Evolutionary conservation across 2,329 filamentous ascomycete species (phyloP), one percentile per base, ranked within the genome.

Genomic region (Fusarium clavum): DNA sequence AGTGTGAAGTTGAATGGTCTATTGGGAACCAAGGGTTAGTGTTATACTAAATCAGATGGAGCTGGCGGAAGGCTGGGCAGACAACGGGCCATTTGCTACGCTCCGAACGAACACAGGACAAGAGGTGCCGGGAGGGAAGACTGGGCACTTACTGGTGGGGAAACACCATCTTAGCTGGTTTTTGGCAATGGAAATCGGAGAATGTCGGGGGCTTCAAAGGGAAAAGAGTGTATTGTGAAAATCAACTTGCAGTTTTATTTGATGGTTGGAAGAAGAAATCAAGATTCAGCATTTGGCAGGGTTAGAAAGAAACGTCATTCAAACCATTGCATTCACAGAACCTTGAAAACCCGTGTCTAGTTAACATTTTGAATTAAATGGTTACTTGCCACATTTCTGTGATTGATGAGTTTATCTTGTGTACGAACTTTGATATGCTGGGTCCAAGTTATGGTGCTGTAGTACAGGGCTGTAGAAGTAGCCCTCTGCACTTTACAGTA

Each of bases 221-320:
- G 32, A 16, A 5, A 8, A 34, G 18, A 18, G 9, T 16, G 16
- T n/a, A 38, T 38, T 11, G 34, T 38, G 9, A 38, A 38, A 6
- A 12, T n/a, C 18, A 3, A n/a, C 7, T 4, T 38, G 34, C 0
- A 38, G 4, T n/a, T 38, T 12, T 1, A 2, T 6, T 7, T 12
- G 10, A 6, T 38, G 34, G 1, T 12, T 38, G 6, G 18, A n/a
- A 38, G 34, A 7, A n/a, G 34, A 38, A 38, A 38, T n/a, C 18
- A 11, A n/a, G 18, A 38, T 38, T 12, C 34, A 38, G 10, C 3
- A 5, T n/a, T 11, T 38, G 18, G 34, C 18, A n/a, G 34, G 34
- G 18, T 38, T 38, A 11, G 10, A 11, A 38, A 10, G 34, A 38
- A 11, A 38, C 10, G 18, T 11, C 18, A 38, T n/a, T n/a, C 34